Conservation (phyloP, 805 yeast species). For the Ascoidea asiatica region DNA sequence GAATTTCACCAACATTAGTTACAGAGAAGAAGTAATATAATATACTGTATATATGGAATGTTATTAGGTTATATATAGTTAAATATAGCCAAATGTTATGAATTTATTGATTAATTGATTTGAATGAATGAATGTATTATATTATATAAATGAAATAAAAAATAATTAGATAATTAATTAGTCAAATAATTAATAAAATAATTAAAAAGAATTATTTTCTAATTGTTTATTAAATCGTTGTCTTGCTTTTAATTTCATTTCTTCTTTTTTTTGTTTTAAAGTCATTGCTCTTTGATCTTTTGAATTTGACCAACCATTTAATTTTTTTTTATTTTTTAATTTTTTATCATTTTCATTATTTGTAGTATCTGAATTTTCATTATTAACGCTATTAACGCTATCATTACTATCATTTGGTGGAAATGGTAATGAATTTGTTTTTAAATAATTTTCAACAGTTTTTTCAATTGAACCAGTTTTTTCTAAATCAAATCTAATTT, state of each 20-base stretch:
- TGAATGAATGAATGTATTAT: not conserved
- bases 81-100: not conserved
- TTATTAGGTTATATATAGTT: too few relatives aligned
- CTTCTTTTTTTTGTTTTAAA: slow-evolving; percentile 35
- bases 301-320: slow-evolving; percentile 26
- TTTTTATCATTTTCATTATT: slow-evolving; percentile 14
- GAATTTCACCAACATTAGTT: not conserved
- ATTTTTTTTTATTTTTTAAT: slow-evolving; percentile 8
- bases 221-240: slow-evolving; percentile 29
- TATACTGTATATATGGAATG: too few relatives aligned
- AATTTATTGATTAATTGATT: not conserved
- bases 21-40: not conserved
- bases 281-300: slow-evolving; percentile 28
- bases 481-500: slow-evolving; percentile 61
- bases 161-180: too few relatives aligned
- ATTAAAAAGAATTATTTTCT: too few relatives aligned
- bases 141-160: too few relatives aligned
- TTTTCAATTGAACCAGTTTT: slow-evolving; percentile 69
- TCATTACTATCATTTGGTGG: slow-evolving; percentile 28
- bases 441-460: slow-evolving; percentile 62
- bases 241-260: slow-evolving; percentile 51
- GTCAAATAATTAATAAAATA: too few relatives aligned
- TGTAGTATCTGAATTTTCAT: not conserved
- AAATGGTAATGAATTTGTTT: slow-evolving; percentile 43
- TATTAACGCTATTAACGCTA: slow-evolving; percentile 6